phyloP scores from a whole-genome alignment of 2,329 filamentous ascomycete species.

The Fusarium heterosporum region DNA sequence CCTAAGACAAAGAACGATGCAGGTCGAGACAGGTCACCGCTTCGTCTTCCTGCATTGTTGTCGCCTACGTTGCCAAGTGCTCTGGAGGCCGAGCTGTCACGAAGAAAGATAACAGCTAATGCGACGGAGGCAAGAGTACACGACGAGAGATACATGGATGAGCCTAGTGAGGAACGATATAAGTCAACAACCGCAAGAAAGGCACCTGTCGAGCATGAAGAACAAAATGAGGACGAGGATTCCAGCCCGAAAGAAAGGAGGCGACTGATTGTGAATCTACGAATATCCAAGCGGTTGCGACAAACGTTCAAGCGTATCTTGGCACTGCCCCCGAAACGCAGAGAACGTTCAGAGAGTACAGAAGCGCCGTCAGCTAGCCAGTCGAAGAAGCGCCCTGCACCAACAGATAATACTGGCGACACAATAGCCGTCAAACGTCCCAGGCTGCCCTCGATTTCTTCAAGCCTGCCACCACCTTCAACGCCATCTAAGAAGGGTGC shows the following conservation, averaged over 20 bases:
- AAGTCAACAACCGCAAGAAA: slow-evolving; percentile 45
- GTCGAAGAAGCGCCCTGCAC: slow-evolving; percentile 64
- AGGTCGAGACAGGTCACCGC: slow-evolving; percentile 55
- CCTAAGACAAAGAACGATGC: slow-evolving; percentile 46
- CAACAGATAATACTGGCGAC: slow-evolving; percentile 53
- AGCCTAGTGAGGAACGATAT: slow-evolving; percentile 31
- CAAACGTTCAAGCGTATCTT: slow-evolving; percentile 61
- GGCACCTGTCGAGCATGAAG: slow-evolving; percentile 46
- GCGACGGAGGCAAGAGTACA: slow-evolving; percentile 24
- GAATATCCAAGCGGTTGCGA: slow-evolving; percentile 61
- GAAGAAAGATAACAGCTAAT: slow-evolving; percentile 48
- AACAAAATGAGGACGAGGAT: slow-evolving; percentile 53
- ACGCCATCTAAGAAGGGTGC: slow-evolving; percentile 65
- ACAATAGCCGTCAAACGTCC: slow-evolving; percentile 57
- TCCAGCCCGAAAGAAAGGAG: slow-evolving; percentile 41
- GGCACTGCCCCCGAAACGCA: slow-evolving; percentile 55
- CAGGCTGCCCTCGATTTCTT: slow-evolving; percentile 55
- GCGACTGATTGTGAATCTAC: slow-evolving; percentile 59
- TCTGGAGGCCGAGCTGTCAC: slow-evolving; percentile 58
- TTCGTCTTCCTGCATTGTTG: slow-evolving; percentile 62
- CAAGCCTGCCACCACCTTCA: slow-evolving; percentile 57
- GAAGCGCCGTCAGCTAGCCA: slow-evolving; percentile 52
- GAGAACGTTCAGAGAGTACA: slow-evolving; percentile 52
- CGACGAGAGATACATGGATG: slow-evolving; percentile 41
- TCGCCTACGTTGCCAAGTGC: slow-evolving; percentile 67